Conservation (phyloP, 139 green algal genomes). For the Asterochloris sp. region DNA sequence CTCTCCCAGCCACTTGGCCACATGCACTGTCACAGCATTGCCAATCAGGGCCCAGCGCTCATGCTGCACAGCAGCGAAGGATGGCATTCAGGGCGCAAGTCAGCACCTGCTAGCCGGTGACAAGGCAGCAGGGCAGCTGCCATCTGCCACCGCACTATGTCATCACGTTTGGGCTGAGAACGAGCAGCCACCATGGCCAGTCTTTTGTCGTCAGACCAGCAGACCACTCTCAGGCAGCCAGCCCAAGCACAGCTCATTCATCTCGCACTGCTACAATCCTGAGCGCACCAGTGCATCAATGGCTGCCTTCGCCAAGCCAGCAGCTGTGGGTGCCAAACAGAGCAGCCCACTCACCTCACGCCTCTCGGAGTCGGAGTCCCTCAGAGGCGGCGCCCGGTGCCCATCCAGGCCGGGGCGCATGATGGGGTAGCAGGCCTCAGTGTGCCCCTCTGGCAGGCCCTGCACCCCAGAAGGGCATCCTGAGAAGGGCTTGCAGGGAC, state of each 20-base stretch:
- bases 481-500: too few species aligned
- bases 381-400: slow-evolving; percentile 11
- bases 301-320: too few species aligned
- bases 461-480: slow-evolving; percentile 27
- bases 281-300: too few species aligned
- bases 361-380: slow-evolving; percentile 46
- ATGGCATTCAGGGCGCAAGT: not conserved
- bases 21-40: slow-evolving; percentile 81
- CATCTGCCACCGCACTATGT: not conserved
- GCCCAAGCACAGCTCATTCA: too few species aligned
- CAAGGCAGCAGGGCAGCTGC: too few species aligned
- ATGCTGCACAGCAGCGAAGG: slow-evolving; percentile 7
- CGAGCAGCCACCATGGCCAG: not conserved
- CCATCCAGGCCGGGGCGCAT: slow-evolving; percentile 21
- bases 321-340: not conserved
- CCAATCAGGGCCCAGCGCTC: slow-evolving; percentile 69
- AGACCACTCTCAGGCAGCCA: not conserved
- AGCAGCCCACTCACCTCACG: slow-evolving; percentile 19
- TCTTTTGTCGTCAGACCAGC: not conserved
- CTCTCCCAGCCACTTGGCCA: slow-evolving; percentile 73
- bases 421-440: slow-evolving; percentile 59
- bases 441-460: slow-evolving; percentile 70
- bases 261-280: too few species aligned
- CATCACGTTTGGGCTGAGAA: not conserved
- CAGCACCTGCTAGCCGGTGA: not conserved